A percentile compares a stretch with the other conserved stretches of the same genome.
These are phyloP conservation scores for Triadica sebifera DNA, from an alignment of 345 rosid genomes.

Conservation along the genomic window DNA sequence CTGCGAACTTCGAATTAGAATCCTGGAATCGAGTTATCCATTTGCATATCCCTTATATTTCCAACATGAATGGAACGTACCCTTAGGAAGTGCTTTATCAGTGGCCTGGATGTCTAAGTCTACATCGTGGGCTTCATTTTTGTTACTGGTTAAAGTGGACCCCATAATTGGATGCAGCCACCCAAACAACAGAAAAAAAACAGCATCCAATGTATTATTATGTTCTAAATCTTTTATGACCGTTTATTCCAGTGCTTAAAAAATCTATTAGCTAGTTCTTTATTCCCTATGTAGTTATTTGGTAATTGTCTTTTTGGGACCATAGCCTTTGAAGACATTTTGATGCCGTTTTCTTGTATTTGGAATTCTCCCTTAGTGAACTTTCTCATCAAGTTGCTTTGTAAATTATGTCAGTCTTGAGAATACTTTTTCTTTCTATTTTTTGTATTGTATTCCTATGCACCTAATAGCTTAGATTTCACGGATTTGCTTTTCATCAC, in stretches of 20 bases:
- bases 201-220: neutral
- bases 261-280: constrained; percentile 3
- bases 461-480: neutral
- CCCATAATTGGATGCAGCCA: neutral
- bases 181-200: neutral
- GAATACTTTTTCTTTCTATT: neutral
- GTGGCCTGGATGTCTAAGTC: neutral
- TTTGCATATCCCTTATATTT: neutral
- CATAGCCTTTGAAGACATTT: neutral
- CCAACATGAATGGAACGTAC: neutral
- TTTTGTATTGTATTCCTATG: neutral
- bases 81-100: neutral
- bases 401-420: neutral
- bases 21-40: neutral
- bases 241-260: neutral
- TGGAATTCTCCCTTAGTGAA: neutral
- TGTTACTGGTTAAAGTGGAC: neutral
- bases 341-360: neutral
- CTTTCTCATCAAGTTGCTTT: neutral
- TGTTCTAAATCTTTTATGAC: neutral
- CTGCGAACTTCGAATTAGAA: neutral
- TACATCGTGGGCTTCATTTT: neutral
- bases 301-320: neutral
- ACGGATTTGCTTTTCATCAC: neutral
- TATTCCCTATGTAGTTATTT: neutral